Conservation (phyloP, 78 protist species). For the Pigoraptor vietnamica region DNA sequence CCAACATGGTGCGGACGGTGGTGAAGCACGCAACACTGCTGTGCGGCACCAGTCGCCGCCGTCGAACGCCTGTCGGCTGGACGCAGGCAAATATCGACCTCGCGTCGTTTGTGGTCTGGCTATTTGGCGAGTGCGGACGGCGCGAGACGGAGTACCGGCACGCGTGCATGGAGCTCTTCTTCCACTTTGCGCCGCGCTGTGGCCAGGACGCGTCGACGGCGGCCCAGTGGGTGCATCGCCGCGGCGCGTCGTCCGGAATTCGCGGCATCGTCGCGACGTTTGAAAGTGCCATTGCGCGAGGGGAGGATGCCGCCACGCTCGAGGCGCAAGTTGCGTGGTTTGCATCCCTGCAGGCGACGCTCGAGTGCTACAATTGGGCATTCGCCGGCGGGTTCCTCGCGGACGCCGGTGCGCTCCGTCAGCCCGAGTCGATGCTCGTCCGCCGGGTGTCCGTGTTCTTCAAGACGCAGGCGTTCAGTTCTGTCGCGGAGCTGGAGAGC, state of each 20-base stretch:
- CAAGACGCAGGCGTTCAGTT: background rate
- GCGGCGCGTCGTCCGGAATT: background rate
- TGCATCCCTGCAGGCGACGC: background rate
- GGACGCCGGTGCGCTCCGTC: background rate
- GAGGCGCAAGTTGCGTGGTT: background rate
- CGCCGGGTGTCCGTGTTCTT: background rate
- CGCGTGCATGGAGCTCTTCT: background rate
- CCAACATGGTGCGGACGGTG: background rate
- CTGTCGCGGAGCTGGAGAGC: background rate
- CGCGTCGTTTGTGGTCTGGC: background rate
- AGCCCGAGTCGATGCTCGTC: background rate
- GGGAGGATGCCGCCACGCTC: background rate
- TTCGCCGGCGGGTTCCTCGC: background rate
- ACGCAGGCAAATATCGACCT: background rate
- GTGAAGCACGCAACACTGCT: background rate
- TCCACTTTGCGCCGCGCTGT: background rate
- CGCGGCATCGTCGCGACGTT: background rate
- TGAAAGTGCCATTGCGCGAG: background rate
- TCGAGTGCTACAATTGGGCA: background rate
- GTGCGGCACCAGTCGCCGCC: background rate
- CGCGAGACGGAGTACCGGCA: background rate
- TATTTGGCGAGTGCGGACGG: background rate
- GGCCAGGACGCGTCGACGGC: background rate
- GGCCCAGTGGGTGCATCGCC: background rate
- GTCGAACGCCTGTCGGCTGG: background rate